Evolutionary conservation across 2,329 filamentous ascomycete species (phyloP).

Genomic region (Cladosporium sp.): DNA sequence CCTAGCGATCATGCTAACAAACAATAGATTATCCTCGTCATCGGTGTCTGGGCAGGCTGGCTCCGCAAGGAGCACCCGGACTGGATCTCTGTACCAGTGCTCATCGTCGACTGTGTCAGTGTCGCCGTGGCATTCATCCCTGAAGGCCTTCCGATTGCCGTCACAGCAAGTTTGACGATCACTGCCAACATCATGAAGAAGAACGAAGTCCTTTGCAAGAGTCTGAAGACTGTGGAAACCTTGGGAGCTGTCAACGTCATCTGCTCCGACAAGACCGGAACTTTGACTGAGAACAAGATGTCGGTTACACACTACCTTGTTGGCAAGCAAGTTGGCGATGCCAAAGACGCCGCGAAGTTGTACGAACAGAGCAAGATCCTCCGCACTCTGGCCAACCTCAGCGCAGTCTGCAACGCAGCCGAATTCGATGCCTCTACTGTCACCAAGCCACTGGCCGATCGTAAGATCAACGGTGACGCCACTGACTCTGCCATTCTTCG

Average conservation of each 20-base stretch:
- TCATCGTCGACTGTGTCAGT: slow-evolving; percentile 70
- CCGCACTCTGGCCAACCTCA: slow-evolving; percentile 60
- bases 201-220: slow-evolving; percentile 78
- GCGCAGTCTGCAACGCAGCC: slow-evolving; percentile 71
- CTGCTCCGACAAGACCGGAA: slow-evolving; percentile 77
- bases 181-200: slow-evolving; percentile 74
- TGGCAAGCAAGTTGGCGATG: slow-evolving; percentile 51
- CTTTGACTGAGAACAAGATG: slow-evolving; percentile 53
- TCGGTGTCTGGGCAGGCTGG: slow-evolving; percentile 61
- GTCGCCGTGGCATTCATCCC: slow-evolving; percentile 76
- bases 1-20: not conserved
- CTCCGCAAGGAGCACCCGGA: slow-evolving; percentile 64
- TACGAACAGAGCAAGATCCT: slow-evolving; percentile 44
- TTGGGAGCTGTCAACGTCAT: slow-evolving; percentile 71
- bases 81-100: slow-evolving; percentile 70
- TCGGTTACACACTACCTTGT: slow-evolving; percentile 68
- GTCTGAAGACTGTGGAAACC: slow-evolving; percentile 75
- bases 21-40: slow-evolving; percentile 49
- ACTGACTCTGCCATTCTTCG: slow-evolving; percentile 74
- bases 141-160: slow-evolving; percentile 69
- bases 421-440: slow-evolving; percentile 69
- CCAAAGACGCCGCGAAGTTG: slow-evolving; percentile 51
- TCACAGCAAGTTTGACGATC: slow-evolving; percentile 69
- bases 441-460: slow-evolving; percentile 58
- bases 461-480: slow-evolving; percentile 71